A percentile compares a stretch with the other conserved stretches of the same genome.
These are phyloP conservation scores for Rutstroemia sp. DNA, from an alignment of 2,329 filamentous ascomycete species.

Conservation along the genomic window DNA sequence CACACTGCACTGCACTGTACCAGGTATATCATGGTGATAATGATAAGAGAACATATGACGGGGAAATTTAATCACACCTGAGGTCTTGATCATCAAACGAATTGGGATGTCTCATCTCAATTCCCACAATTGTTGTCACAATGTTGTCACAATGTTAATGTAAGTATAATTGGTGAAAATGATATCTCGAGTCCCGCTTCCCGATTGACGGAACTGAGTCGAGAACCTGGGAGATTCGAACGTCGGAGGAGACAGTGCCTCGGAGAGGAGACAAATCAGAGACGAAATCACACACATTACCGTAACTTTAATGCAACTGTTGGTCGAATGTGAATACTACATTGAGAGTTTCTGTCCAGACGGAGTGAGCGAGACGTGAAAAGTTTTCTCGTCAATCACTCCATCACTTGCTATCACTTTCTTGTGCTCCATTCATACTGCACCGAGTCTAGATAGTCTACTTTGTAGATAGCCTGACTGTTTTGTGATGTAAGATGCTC, in stretches of 20 bases:
- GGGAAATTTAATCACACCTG: slow-evolving; percentile 2
- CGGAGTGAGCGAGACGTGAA: background rate
- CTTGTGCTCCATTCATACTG: background rate
- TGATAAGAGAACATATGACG: slow-evolving; percentile 2
- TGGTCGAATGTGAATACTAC: slow-evolving; percentile 4
- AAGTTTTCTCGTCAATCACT: background rate
- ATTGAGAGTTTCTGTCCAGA: background rate
- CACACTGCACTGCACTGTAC: background rate
- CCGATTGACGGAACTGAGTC: background rate
- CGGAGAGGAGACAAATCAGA: background rate
- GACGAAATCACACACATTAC: slow-evolving; percentile 1
- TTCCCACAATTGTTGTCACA: background rate
- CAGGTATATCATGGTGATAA: slow-evolving; percentile 1
- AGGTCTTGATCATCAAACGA: background rate
- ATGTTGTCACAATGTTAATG: too few relatives aligned
- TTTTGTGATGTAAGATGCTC: background rate
- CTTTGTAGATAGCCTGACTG: background rate
- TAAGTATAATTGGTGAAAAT: background rate
- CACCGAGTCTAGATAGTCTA: background rate
- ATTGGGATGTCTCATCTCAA: background rate
- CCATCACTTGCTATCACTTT: background rate
- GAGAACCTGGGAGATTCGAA: too few relatives aligned
- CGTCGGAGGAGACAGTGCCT: background rate
- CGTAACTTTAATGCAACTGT: slow-evolving; percentile 2
- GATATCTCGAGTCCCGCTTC: background rate